These are phyloP conservation scores for Microbotryum scabiosae DNA, from an alignment of 1,284 basidiomycete genomes.

Conservation along the genomic window DNA sequence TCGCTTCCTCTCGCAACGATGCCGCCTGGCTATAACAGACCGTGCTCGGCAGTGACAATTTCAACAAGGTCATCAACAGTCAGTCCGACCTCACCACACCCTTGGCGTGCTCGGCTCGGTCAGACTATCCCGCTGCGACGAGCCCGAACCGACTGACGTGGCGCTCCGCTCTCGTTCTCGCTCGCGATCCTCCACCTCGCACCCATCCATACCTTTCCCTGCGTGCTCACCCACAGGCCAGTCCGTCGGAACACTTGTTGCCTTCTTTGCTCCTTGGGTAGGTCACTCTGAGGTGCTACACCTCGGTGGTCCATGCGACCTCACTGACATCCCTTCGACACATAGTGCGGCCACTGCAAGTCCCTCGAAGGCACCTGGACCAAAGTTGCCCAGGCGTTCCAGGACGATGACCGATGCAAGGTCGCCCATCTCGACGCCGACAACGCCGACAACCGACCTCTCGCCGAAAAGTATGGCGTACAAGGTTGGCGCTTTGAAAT, in stretches of 20 bases:
- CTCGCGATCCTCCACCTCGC: no score
- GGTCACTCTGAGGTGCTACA: neutral
- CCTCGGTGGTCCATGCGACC: neutral
- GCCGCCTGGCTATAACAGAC: slow-evolving; percentile 46
- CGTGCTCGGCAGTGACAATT: slow-evolving; percentile 66
- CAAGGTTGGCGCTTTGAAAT: slow-evolving; percentile 40
- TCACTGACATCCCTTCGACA: neutral
- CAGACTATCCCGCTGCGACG: neutral
- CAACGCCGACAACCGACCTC: slow-evolving; percentile 62
- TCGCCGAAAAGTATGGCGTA: slow-evolving; percentile 68
- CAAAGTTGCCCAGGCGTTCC: slow-evolving; percentile 70
- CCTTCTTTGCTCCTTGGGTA: slow-evolving; percentile 34
- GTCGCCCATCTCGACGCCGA: slow-evolving; percentile 89
- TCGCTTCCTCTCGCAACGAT: no score
- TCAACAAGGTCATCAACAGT: slow-evolving; percentile 57
- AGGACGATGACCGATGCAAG: slow-evolving; percentile 67
- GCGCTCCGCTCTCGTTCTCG: no score
- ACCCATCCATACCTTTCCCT: neutral
- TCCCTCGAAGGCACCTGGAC: slow-evolving; percentile 66
- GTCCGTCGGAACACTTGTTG: slow-evolving; percentile 21
- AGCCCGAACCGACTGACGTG: no score
- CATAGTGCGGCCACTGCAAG: slow-evolving; percentile 46
- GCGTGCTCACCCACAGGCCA: neutral
- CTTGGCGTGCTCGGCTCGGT: neutral
- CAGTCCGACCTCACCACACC: slow-evolving; percentile 51